A percentile compares a stretch with the other conserved stretches of the same genome.
Evolutionary conservation across 1,139 yeast species (phyloP).

Genomic region (Ogataea hybrid): DNA sequence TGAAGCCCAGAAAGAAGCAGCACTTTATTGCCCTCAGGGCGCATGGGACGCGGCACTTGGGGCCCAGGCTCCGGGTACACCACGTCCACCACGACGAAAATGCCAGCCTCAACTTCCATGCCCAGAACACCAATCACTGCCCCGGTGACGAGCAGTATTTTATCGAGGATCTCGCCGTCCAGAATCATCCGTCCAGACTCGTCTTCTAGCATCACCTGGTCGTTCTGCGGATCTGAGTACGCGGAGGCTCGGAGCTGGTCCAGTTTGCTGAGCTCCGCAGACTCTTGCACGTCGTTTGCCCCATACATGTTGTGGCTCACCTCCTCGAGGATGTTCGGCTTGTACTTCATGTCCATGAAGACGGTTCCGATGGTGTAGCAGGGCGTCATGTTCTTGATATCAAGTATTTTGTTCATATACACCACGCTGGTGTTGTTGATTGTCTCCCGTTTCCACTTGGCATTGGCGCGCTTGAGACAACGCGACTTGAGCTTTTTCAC

Average conservation of each 20-base stretch:
- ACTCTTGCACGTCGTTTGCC: constrained; percentile 38
- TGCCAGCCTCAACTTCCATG: constrained; percentile 78
- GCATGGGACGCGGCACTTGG: constrained; percentile 42
- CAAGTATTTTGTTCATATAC: constrained; percentile 66
- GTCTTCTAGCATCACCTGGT: constrained; percentile 77
- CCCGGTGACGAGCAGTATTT: constrained; percentile 75
- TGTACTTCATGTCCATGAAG: constrained; percentile 78
- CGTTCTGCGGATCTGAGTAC: constrained; percentile 56
- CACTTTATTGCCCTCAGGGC: constrained; percentile 12
- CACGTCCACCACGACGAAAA: constrained; percentile 81
- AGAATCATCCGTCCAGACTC: constrained; percentile 86
- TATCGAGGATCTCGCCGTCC: constrained; percentile 53
- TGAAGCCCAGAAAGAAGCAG: constrained; percentile 50
- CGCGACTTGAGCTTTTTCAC: constrained; percentile 52
- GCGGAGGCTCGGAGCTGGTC: constrained; percentile 34
- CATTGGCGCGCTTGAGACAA: constrained; percentile 47
- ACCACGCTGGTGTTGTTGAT: constrained; percentile 38
- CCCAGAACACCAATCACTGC: constrained; percentile 84
- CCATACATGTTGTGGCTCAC: constrained; percentile 62
- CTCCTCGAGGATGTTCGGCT: constrained; percentile 81
- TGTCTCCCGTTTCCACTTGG: constrained; percentile 52
- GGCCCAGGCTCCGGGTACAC: constrained; percentile 65
- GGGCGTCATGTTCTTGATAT: constrained; percentile 64
- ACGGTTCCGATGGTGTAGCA: constrained; percentile 93
- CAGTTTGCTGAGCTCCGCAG: constrained; percentile 22